phyloP scores from a whole-genome alignment of 805 yeast genomes.

The Candida orba region DNA sequence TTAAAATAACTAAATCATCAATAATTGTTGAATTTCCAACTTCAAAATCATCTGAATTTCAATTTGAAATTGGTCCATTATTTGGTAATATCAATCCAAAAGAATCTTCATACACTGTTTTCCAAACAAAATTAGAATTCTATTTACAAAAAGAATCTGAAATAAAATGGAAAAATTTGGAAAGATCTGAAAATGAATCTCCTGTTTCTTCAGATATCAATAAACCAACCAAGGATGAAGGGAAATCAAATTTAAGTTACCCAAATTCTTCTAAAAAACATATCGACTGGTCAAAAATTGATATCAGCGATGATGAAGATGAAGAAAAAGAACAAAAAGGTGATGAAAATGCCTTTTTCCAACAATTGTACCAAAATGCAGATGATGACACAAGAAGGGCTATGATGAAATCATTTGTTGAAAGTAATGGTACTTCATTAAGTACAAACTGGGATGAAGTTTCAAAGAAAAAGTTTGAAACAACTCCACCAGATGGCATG shows the following conservation, averaged over 20 bases:
- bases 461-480: constrained; percentile 42
- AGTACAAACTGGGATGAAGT: constrained; percentile 95
- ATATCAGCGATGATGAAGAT: constrained; percentile 35
- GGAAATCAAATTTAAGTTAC: constrained; percentile 25
- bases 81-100: constrained; percentile 42
- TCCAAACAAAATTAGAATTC: constrained; percentile 71
- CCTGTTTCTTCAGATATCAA: constrained; percentile 2
- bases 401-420: constrained; percentile 94
- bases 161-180: constrained; percentile 49
- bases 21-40: constrained; percentile 42
- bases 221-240: constrained; percentile 1
- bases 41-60: constrained; percentile 46
- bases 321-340: constrained; percentile 33
- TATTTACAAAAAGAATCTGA: constrained; percentile 40
- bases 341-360: constrained; percentile 64
- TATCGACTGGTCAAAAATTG: constrained; percentile 64
- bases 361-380: constrained; percentile 63
- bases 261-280: constrained; percentile 60
- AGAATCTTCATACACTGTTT: constrained; percentile 41
- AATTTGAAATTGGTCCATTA: constrained; percentile 48
- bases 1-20: constrained; percentile 32
- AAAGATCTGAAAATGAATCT: constrained; percentile 12
- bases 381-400: constrained; percentile 88
- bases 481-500: constrained; percentile 21
- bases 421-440: constrained; percentile 88